Evolutionary conservation across 768 basidiomycete genomes (phyloP).

Genomic region (Neoboletus subvelutipes): DNA sequence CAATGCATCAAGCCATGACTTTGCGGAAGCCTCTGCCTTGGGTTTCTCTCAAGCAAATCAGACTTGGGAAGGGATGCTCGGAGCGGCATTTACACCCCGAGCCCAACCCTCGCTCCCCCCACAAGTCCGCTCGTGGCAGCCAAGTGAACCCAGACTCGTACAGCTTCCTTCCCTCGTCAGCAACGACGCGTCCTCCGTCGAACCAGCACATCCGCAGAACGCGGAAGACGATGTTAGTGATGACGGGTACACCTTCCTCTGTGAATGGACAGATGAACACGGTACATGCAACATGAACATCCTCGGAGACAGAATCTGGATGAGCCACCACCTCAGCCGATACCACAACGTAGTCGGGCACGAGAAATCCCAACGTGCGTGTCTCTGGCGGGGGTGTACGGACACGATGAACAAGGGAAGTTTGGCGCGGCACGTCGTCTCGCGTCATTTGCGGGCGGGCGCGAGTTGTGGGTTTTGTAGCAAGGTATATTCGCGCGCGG

Average conservation of each 20-base stretch:
- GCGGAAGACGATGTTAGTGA: constrained; percentile 7
- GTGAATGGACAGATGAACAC: constrained; percentile 24
- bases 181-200: neutral
- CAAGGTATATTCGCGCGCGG: constrained; percentile 27
- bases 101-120: neutral
- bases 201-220: neutral
- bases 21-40: neutral
- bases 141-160: neutral
- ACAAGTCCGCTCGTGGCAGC: constrained; percentile 1
- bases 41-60: neutral
- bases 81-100: neutral
- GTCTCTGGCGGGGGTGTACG: constrained; percentile 24
- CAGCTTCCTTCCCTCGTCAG: neutral
- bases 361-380: constrained; percentile 14
- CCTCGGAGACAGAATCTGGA: constrained; percentile 18
- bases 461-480: constrained; percentile 23
- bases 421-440: constrained; percentile 26
- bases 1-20: neutral
- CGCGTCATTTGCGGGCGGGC: constrained; percentile 21
- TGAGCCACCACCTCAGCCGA: constrained; percentile 24
- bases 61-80: constrained; percentile 10
- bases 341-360: constrained; percentile 20
- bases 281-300: constrained; percentile 23
- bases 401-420: constrained; percentile 29
- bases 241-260: constrained; percentile 5